Evolutionary conservation across 2,329 filamentous ascomycete genomes (phyloP).

Genomic region (Clarireedia hainanense): DNA sequence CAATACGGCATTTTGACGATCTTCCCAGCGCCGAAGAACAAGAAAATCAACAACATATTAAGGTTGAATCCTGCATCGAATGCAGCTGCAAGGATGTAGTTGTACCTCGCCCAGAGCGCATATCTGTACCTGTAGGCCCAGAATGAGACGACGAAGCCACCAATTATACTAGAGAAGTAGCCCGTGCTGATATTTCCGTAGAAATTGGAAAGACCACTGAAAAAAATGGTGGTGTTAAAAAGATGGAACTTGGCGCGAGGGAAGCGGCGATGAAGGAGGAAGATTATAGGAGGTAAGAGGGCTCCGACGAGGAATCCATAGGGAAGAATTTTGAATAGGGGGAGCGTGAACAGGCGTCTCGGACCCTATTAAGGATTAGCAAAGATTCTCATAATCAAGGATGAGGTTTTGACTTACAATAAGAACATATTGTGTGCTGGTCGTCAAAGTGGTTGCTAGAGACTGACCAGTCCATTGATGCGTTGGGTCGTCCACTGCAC

Average conservation of each 20-base stretch:
- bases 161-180: slow-evolving; percentile 47
- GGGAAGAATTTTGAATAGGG: slow-evolving; percentile 41
- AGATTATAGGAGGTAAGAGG: slow-evolving; percentile 39
- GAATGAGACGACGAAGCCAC: slow-evolving; percentile 54
- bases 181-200: slow-evolving; percentile 56
- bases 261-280: slow-evolving; percentile 43
- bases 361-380: slow-evolving; percentile 32
- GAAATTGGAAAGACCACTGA: slow-evolving; percentile 45
- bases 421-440: slow-evolving; percentile 52
- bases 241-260: slow-evolving; percentile 44
- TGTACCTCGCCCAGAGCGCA: slow-evolving; percentile 51
- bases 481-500: slow-evolving; percentile 42
- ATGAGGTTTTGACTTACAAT: slow-evolving; percentile 32
- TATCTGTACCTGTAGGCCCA: slow-evolving; percentile 49
- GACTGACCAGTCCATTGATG: slow-evolving; percentile 55
- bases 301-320: slow-evolving; percentile 47
- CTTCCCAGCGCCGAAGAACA: slow-evolving; percentile 50
- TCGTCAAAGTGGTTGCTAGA: slow-evolving; percentile 43
- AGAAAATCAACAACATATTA: slow-evolving; percentile 52
- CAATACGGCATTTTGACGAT: slow-evolving; percentile 52
- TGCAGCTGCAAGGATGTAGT: slow-evolving; percentile 52
- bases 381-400: background rate
- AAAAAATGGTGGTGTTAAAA: slow-evolving; percentile 57
- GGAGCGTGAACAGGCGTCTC: slow-evolving; percentile 39
- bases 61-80: slow-evolving; percentile 57